Percentiles rank a stretch among this genome's conserved stretches.
Conservation (phyloP, 2,329 filamentous ascomycete species). For the Monilinia polystroma region DNA sequence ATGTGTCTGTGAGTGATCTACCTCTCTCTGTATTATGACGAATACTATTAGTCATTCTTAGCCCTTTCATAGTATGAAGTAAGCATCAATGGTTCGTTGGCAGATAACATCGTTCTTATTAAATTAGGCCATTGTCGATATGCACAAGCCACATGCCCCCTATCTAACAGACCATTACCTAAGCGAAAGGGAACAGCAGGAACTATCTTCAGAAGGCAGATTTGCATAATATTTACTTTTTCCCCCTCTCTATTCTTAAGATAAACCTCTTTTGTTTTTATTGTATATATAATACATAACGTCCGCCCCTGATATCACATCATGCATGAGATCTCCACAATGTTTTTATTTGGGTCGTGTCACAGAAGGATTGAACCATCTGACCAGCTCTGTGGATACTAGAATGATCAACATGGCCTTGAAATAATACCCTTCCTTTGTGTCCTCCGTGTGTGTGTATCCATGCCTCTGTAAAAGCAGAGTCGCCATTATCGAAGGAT, state of each 20-base stretch:
- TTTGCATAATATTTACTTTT: neutral
- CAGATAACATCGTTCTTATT: neutral
- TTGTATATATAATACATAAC: neutral
- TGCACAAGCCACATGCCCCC: conserved; percentile 14
- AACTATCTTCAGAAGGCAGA: conserved; percentile 11
- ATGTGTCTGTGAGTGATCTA: neutral
- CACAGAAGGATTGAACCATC: conserved; percentile 21
- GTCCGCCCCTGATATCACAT: conserved; percentile 4
- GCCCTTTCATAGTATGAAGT: neutral
- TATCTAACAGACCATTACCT: conserved; percentile 6
- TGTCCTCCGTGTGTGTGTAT: neutral
- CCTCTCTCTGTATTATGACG: conserved; percentile 4
- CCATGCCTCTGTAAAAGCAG: neutral
- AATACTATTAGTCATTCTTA: neutral
- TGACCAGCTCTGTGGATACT: conserved; percentile 5
- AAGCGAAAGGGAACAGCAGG: conserved; percentile 10
- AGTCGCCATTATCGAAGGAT: conserved; percentile 1
- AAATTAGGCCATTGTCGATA: conserved; percentile 4
- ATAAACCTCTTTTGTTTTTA: neutral
- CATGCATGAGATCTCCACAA: conserved; percentile 18
- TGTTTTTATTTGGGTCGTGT: conserved; percentile 16
- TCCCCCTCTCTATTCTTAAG: neutral
- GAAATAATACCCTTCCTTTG: neutral
- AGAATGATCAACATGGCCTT: neutral
- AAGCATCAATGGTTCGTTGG: neutral